Base-by-base conservation (phyloP, 768 basidiomycete genomes). In the Podaxis sp. region DNA sequence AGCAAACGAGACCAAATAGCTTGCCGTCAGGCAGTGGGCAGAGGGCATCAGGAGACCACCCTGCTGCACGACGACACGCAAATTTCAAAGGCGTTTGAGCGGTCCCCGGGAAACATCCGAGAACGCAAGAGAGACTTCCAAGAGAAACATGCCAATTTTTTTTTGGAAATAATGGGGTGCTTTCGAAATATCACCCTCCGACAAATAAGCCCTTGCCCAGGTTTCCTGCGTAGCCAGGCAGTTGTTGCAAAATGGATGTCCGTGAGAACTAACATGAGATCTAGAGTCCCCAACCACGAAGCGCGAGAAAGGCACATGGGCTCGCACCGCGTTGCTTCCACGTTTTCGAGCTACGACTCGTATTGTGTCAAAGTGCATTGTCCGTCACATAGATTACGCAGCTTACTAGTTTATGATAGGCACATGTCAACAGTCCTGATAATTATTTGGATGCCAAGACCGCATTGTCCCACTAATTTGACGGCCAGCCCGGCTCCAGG, bases 11-110 rank as follows among this genome's bases (percentile, higher is more conserved):
- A 52, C 15, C 40, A 57, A 57, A 57, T 19, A 60, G 24, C n/a
- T n/a, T 26, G 19, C 59, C 39, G 33, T 24, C 49, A 59, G 59
- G 59, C 26, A 36, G 39, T 52, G 59, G 59, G 59, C 59, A 52
- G 49, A 60, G 59, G 59, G 59, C 17, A 60, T 17, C 42, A 44
- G 13, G n/a, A 17, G 4, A n/a, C 15, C 42, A 44, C 19, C 4
- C 22, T 24, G 22, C 26, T 22, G 26, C 49, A 51, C 49, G 9
- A 51, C 24, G 22, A 36, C 19, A 52, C 57, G 4, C 59, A 40
- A 52, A 26, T 13, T 52, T 22, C 36, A 40, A 28, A 40, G 59
- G 59, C 17, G 59, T 52, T 60, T 60, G 36, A 26, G 59, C 59
- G 59, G 59, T 17, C 39, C 30, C 19, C 51, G 59, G 59, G 46